Evolutionary conservation across 768 basidiomycete genomes (phyloP), one percentile per base, ranked within the genome.

Genomic region (Amanita thiersii): DNA sequence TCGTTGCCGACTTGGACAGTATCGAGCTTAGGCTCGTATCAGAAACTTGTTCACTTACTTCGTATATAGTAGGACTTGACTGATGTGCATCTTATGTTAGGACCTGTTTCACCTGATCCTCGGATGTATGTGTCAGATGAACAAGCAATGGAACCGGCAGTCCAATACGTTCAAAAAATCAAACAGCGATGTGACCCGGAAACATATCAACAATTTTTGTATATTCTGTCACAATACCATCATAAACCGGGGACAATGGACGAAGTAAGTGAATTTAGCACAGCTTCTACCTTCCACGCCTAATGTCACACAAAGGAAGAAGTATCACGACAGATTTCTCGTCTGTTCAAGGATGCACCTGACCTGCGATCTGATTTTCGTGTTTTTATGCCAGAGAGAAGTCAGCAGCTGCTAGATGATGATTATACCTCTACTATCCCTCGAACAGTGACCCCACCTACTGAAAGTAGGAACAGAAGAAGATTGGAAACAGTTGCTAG

Each of bases 131-230:
- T 56, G 18, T 51, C 63, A 48, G 70, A 68, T 32, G 67, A 56
- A 6, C 68, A 65, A 47, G 64, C 76, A 17, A 75, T 85, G 30
- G 77, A 81, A 50, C 81, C 79, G 12, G 96, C 96, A 0, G 82
- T 98, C 43, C 80, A 89, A 52, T 98, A 94, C 51, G 91, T 99
- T 23, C 91, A 93, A 63, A 91, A 91, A 64, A 96, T 98, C 62
- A 97, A 96, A 60, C 82, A 85, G 45, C 80, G 91, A 11, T 96
- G 89, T 61, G 87, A 94, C 47, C 76, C 88, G 0, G 89, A 91
- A 11, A 91, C 86, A 3, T 90, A 89, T 50, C 74, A 76, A 40
- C 75, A 79, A 50, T 90, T 90, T 53, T 60, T 89, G 18, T 83
- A 85, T 51, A 81, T 89, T 40, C 62, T 91, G 2, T 75, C 79